Conservation (phyloP, 1,284 basidiomycete species). For the Omphalotus olearius region DNA sequence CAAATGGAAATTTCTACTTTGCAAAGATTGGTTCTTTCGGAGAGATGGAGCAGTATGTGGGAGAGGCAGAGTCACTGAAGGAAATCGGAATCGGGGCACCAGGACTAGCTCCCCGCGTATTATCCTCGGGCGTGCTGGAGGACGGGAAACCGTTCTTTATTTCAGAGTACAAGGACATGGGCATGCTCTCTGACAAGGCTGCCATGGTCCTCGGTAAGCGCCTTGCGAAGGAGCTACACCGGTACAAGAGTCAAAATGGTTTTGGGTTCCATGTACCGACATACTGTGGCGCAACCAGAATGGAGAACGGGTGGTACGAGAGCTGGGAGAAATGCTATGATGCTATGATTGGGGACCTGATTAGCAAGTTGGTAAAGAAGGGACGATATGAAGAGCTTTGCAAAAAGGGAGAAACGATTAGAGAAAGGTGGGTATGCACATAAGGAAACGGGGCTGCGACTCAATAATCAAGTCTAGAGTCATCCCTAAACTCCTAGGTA, state of each 20-base stretch:
- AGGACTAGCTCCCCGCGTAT: conserved; percentile 60
- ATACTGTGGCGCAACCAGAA: conserved; percentile 75
- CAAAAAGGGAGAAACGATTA: conserved; percentile 50
- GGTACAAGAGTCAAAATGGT: conserved; percentile 45
- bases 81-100: conserved; percentile 63
- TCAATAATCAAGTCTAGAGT: conserved; percentile 42
- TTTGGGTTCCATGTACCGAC: conserved; percentile 80
- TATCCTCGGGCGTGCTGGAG: conserved; percentile 45
- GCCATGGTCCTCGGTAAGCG: conserved; percentile 57
- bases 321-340: conserved; percentile 74
- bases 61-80: conserved; percentile 70
- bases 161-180: conserved; percentile 68
- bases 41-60: conserved; percentile 63
- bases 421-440: conserved; percentile 44
- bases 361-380: conserved; percentile 47
- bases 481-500: conserved; percentile 69
- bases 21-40: conserved; percentile 49
- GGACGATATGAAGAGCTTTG: conserved; percentile 44
- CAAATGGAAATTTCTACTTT: conserved; percentile 54
- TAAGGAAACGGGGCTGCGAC: not conserved
- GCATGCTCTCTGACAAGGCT: conserved; percentile 39
- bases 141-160: conserved; percentile 63
- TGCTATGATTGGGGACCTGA: conserved; percentile 63
- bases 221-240: conserved; percentile 62
- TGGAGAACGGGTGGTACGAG: conserved; percentile 72